Base-by-base conservation (phyloP, 768 basidiomycete species). In the Mycena floridula region DNA sequence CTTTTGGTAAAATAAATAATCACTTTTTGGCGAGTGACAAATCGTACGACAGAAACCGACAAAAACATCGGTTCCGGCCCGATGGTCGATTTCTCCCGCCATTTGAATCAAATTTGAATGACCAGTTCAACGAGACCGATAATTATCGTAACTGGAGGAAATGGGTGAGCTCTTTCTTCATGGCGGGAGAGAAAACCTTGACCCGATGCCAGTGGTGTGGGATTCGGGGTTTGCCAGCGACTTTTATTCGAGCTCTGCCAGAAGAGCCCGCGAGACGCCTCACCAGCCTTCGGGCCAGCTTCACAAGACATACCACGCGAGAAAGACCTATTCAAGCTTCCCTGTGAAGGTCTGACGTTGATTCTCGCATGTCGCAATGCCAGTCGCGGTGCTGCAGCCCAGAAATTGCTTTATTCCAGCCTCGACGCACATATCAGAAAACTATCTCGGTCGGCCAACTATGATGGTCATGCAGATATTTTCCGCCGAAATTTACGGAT, bases 181-280 rank as follows among this genome's bases (percentile, higher is more conserved):
- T 23, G 25, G 37, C 12, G 45, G 24, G 5, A 18, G 18, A 27
- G 24, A 25, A 4, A 7, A 43, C 28, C 30, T 24, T 45, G 46
- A 49, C 43, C 45, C 3, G 28, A 39, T 46, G 50, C 3, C 58
- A 92, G 89, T 28, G 90, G 90, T 45, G 73, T 93, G 15, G 90
- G 90, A 13, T 86, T 84, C 58, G 88, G 86, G 11, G 83, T 87
- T 36, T 90, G 88, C 64, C 78, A 83, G 49, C 82, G 90, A 38
- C 72, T 93, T 6, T 70, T 93, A 37, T 62, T 70, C 51, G 82
- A 89, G 53, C 66, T 91, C 15, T 76, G 76, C n/a, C 66, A 68
- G 32, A 55, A 59, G 12, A 57, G 56, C 45, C 76, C 77, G 5
- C 35, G 43, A 5, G 48, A 49, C 39, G 42, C 43, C 2, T 16